Conservation (phyloP, 352 stramenopile species). For the Globisporangium irregulare region DNA sequence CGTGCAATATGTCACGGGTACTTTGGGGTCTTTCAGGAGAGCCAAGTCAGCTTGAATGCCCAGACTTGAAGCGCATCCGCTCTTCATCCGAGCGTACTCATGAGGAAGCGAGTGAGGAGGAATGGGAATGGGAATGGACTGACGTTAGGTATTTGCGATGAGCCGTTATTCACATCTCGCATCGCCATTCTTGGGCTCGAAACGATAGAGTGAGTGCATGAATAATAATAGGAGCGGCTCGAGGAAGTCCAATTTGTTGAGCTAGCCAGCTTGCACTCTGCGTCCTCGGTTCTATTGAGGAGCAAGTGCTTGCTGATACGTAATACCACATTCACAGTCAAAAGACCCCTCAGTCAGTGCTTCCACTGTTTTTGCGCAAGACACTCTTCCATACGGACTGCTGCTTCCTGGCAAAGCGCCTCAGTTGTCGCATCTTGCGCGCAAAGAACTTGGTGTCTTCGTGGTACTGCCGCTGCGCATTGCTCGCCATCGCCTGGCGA, state of each 20-base stretch:
- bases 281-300: no score
- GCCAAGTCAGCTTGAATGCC: no score
- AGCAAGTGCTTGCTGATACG: no score
- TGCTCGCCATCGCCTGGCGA: slow-evolving; percentile 27
- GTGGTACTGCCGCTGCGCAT: slow-evolving; percentile 42
- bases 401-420: slow-evolving; percentile 19
- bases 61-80: background rate
- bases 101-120: background rate
- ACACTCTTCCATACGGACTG: background rate
- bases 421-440: slow-evolving; percentile 35
- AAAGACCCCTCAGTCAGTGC: background rate
- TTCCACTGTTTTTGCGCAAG: background rate
- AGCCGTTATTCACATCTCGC: background rate
- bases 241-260: no score
- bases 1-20: no score
- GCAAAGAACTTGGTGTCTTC: slow-evolving; percentile 53
- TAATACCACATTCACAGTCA: background rate
- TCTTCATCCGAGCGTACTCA: background rate
- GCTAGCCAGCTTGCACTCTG: no score
- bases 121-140: background rate
- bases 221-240: background rate
- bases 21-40: no score
- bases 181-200: background rate
- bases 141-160: background rate
- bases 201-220: background rate